These are phyloP conservation scores for Macrophomina tecta DNA, from an alignment of 2,329 filamentous ascomycete species.

Conservation along the genomic window DNA sequence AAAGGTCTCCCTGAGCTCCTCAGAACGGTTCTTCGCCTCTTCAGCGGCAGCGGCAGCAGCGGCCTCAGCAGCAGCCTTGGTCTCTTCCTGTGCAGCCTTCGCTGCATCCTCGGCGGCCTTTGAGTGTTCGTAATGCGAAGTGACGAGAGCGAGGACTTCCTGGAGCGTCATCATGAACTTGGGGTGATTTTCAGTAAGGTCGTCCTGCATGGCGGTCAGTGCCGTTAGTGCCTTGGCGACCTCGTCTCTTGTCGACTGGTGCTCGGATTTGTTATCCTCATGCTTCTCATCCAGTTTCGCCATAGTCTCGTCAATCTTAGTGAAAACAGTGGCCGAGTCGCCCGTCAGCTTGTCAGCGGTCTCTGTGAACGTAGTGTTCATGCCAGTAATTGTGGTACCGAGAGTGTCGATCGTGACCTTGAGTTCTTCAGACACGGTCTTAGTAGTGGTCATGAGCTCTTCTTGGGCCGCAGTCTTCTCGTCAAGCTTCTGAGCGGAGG, in stretches of 20 bases:
- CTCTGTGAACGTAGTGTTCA: slow-evolving; percentile 71
- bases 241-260: slow-evolving; percentile 81
- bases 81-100: slow-evolving; percentile 47
- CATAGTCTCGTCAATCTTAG: slow-evolving; percentile 79
- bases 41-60: slow-evolving; percentile 50
- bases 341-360: slow-evolving; percentile 85
- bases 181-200: slow-evolving; percentile 83
- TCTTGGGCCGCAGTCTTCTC: slow-evolving; percentile 75
- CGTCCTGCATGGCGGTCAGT: slow-evolving; percentile 77
- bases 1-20: slow-evolving; percentile 49
- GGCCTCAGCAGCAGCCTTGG: slow-evolving; percentile 43
- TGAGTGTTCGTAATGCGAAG: slow-evolving; percentile 87
- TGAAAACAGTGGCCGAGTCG: slow-evolving; percentile 85
- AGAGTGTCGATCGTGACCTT: slow-evolving; percentile 86
- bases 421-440: slow-evolving; percentile 83
- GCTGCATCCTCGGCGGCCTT: slow-evolving; percentile 59
- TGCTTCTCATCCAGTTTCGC: slow-evolving; percentile 77
- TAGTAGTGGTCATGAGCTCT: slow-evolving; percentile 75
- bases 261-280: slow-evolving; percentile 75
- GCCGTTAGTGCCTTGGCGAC: slow-evolving; percentile 75
- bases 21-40: slow-evolving; percentile 50
- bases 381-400: slow-evolving; percentile 63
- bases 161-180: slow-evolving; percentile 86
- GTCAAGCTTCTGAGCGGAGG: slow-evolving; percentile 74
- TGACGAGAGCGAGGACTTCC: slow-evolving; percentile 82